Conservation (phyloP, 2,329 filamentous ascomycete genomes). For the Albifimbria verrucaria region DNA sequence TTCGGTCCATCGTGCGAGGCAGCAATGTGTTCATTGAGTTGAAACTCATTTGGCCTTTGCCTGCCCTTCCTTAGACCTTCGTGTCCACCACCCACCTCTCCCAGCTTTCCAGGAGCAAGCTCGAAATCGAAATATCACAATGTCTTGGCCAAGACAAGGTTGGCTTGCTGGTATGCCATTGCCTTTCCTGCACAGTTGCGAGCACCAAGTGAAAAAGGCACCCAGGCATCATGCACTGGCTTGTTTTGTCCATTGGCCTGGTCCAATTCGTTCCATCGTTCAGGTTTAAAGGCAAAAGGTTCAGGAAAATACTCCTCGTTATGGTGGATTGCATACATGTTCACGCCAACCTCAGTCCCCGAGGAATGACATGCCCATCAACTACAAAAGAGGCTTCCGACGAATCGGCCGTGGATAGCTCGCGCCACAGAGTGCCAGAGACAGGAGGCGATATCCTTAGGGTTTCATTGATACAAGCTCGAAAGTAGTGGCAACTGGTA, state of each 20-base stretch:
- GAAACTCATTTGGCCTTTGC: not conserved
- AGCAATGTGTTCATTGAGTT: not conserved
- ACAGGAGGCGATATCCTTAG: not conserved
- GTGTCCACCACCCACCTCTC: not conserved
- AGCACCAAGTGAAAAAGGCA: not conserved
- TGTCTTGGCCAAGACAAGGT: not conserved
- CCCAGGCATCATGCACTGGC: not conserved
- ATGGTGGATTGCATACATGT: not conserved
- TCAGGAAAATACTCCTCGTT: not conserved
- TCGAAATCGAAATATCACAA: not conserved
- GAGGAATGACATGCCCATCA: not conserved
- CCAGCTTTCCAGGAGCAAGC: not conserved
- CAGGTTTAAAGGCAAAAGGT: not conserved
- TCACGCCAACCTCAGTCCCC: not conserved
- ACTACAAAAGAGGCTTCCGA: not conserved
- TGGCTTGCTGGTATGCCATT: not conserved
- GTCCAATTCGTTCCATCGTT: not conserved
- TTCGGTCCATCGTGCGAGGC: not conserved
- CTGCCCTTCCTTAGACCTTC: not conserved
- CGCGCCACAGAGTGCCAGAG: not conserved
- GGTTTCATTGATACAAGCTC: slow-evolving; percentile 1
- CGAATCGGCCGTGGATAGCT: not conserved
- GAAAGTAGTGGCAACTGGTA: not conserved
- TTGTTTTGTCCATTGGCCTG: not conserved
- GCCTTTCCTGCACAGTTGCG: not conserved